Evolutionary conservation across 176 grass and related monocot species (phyloP).

Genomic region (Raddia distichophylla): DNA sequence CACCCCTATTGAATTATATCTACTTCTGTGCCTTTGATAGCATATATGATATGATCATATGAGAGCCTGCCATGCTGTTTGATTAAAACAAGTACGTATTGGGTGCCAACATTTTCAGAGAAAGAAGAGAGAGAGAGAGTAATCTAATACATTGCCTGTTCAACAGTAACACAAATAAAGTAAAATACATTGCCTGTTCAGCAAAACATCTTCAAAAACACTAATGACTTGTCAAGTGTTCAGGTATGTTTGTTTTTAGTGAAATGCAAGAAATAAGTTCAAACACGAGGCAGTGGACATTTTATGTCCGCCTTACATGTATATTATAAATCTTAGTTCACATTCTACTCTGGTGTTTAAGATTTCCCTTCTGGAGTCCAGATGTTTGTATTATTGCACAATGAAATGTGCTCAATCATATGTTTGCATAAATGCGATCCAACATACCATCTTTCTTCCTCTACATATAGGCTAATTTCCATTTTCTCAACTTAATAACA

Average conservation of each 20-base stretch:
- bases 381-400: background rate
- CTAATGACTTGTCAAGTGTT: background rate
- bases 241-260: background rate
- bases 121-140: too few relatives aligned
- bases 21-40: background rate
- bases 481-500: background rate
- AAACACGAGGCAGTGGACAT: background rate
- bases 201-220: background rate
- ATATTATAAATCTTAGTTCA: background rate
- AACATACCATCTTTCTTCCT: background rate
- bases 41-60: background rate
- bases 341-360: background rate
- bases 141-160: background rate
- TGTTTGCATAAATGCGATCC: background rate
- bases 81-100: background rate
- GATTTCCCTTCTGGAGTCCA: background rate
- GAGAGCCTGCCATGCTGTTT: background rate
- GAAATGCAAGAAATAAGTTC: constrained; percentile 4
- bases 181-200: background rate
- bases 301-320: background rate
- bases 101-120: background rate
- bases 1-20: background rate
- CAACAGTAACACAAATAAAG: background rate
- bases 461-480: background rate
- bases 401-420: background rate